These are phyloP conservation scores for Cryptococcus sp. DNA, from an alignment of 1,284 basidiomycete species.

Conservation along the genomic window DNA sequence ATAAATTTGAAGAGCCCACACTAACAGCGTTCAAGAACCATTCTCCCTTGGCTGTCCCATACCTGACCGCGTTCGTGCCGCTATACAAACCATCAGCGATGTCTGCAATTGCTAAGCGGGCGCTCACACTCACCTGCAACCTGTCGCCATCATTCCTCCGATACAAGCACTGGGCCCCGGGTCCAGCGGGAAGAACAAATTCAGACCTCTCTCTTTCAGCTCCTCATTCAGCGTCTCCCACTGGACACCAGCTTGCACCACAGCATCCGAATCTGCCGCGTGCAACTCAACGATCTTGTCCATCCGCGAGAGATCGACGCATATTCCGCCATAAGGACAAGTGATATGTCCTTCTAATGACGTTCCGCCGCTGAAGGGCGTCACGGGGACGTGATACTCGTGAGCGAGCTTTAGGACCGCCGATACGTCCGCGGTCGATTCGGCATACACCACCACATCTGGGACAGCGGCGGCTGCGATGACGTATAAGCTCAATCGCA, in stretches of 20 bases:
- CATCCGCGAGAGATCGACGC: constrained; percentile 81
- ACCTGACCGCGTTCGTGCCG: constrained; percentile 78
- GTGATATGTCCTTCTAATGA: constrained; percentile 44
- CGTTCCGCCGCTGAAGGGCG: constrained; percentile 44
- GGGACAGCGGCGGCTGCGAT: constrained; percentile 24
- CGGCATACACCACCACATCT: constrained; percentile 30
- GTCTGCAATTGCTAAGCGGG: background rate
- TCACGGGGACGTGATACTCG: constrained; percentile 38
- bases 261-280: constrained; percentile 73
- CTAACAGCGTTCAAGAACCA: constrained; percentile 75
- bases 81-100: constrained; percentile 1
- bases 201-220: constrained; percentile 68
- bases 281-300: constrained; percentile 65
- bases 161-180: constrained; percentile 69
- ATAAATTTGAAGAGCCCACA: background rate
- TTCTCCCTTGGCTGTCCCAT: constrained; percentile 78
- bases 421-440: constrained; percentile 41
- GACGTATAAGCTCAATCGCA: background rate
- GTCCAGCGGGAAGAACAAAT: constrained; percentile 79
- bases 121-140: constrained; percentile 43
- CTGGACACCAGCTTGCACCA: constrained; percentile 74
- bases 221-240: constrained; percentile 82
- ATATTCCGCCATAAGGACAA: constrained; percentile 66
- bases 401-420: constrained; percentile 35
- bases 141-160: constrained; percentile 89